Evolutionary conservation across 345 rosid genomes (phyloP).

Genomic region (Citropsis articulata): DNA sequence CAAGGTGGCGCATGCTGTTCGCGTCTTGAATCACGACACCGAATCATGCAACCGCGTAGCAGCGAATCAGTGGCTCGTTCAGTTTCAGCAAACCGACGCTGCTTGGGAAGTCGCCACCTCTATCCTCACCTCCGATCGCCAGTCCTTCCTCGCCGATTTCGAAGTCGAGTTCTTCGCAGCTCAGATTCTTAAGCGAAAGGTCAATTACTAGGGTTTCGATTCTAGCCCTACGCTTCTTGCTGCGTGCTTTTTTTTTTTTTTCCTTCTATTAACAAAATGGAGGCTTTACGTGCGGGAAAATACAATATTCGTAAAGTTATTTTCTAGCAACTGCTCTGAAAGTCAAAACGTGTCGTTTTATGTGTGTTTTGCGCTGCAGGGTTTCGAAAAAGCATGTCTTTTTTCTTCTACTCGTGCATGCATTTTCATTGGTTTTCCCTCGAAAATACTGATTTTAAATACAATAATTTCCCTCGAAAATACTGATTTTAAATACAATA

Average conservation of each 20-base stretch:
- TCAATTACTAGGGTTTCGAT: slow-evolving; percentile 13
- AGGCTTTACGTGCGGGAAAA: not conserved
- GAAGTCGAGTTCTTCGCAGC: slow-evolving; percentile 94
- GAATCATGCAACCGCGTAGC: slow-evolving; percentile 92
- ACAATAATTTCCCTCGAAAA: not conserved
- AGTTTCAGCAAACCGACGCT: slow-evolving; percentile 80
- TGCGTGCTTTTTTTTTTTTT: not conserved
- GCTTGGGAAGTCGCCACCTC: slow-evolving; percentile 95
- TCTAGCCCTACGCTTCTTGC: not conserved
- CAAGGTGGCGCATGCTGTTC: slow-evolving; percentile 90
- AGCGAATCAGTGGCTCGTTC: slow-evolving; percentile 96
- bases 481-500: no score
- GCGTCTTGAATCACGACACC: slow-evolving; percentile 80
- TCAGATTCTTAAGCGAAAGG: slow-evolving; percentile 96
- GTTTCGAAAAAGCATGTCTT: not conserved
- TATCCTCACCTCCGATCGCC: slow-evolving; percentile 73
- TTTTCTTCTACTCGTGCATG: not conserved
- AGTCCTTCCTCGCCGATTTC: slow-evolving; percentile 44
- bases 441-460: no score
- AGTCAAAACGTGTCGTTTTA: not conserved
- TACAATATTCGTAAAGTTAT: not conserved
- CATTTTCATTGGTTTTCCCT: not conserved
- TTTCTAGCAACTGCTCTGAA: not conserved
- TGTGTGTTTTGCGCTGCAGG: not conserved
- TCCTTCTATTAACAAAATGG: not conserved